phyloP scores from a whole-genome alignment of 2,329 filamentous ascomycete species.

The Lachnellula willkommii region DNA sequence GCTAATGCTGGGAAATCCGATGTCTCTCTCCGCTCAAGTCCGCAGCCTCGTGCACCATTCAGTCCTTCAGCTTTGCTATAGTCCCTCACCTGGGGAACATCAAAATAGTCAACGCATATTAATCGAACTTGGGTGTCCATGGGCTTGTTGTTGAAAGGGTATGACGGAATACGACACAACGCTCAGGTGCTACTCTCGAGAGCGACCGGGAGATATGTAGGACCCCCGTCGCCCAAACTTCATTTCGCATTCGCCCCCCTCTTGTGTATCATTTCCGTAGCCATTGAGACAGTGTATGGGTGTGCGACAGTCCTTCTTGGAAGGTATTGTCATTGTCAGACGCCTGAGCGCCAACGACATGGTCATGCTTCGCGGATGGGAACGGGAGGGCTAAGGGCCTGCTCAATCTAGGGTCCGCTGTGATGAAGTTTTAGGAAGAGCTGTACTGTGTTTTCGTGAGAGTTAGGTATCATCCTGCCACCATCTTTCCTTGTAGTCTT shows the following conservation, averaged over 20 bases:
- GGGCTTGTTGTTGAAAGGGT: not conserved
- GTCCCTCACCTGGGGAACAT: not conserved
- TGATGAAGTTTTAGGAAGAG: not conserved
- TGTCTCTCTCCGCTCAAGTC: not conserved
- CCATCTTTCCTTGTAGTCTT: not conserved
- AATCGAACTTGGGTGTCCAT: not conserved
- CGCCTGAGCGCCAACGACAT: not conserved
- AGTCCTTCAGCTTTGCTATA: not conserved
- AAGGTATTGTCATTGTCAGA: not conserved
- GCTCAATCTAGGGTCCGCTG: not conserved
- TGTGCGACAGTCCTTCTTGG: not conserved
- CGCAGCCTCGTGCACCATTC: not conserved
- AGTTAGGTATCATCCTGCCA: not conserved
- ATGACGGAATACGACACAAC: not conserved
- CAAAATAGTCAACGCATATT: not conserved
- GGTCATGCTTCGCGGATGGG: not conserved
- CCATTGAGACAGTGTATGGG: not conserved
- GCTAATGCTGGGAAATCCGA: not conserved
- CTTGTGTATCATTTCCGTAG: not conserved
- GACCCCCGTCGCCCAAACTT: not conserved
- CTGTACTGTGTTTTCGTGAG: not conserved
- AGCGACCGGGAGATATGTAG: not conserved
- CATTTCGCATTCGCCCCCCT: not conserved
- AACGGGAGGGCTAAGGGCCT: not conserved
- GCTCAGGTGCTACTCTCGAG: not conserved